Evolutionary conservation across 768 basidiomycete species (phyloP).

Genomic region (Thelephora ganbajun): DNA sequence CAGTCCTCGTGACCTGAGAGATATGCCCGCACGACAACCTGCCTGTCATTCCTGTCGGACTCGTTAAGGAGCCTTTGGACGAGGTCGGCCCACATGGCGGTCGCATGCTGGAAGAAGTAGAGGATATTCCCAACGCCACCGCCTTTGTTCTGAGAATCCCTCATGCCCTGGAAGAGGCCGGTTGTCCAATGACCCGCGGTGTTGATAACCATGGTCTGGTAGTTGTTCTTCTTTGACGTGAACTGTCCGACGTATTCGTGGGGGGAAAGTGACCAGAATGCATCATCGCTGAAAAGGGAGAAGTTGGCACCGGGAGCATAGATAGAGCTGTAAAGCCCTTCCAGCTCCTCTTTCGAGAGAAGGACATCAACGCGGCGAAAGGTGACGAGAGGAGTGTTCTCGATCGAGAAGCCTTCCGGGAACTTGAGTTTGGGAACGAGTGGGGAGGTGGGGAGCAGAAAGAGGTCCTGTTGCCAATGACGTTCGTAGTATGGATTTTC

Average conservation of each 20-base stretch:
- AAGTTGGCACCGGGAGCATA: conserved; percentile 13
- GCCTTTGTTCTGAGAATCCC: conserved; percentile 21
- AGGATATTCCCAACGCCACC: conserved; percentile 41
- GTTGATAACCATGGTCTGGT: conserved; percentile 46
- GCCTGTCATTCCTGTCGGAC: conserved; percentile 15
- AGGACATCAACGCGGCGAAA: conserved; percentile 57
- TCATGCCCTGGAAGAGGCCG: conserved; percentile 31
- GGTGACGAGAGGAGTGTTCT: conserved; percentile 44
- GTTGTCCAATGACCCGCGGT: conserved; percentile 64
- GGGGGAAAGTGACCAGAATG: conserved; percentile 37
- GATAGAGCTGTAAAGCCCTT: conserved; percentile 24
- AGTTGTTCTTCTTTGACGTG: conserved; percentile 31
- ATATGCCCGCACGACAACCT: conserved; percentile 47
- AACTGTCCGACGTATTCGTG: conserved; percentile 39
- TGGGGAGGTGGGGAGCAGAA: conserved; percentile 42
- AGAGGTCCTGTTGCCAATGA: conserved; percentile 51
- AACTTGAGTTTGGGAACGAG: conserved; percentile 27
- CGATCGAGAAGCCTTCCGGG: conserved; percentile 40
- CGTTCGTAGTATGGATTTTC: conserved; percentile 42
- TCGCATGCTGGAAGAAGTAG: conserved; percentile 42
- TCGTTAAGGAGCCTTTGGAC: conserved; percentile 32
- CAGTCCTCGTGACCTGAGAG: conserved; percentile 56
- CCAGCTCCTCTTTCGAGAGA: conserved; percentile 32
- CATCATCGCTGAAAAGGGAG: conserved; percentile 41
- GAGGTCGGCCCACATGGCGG: conserved; percentile 37